Conservation (phyloP, 108 stramenopile species). For the Nitzschia putrida region DNA sequence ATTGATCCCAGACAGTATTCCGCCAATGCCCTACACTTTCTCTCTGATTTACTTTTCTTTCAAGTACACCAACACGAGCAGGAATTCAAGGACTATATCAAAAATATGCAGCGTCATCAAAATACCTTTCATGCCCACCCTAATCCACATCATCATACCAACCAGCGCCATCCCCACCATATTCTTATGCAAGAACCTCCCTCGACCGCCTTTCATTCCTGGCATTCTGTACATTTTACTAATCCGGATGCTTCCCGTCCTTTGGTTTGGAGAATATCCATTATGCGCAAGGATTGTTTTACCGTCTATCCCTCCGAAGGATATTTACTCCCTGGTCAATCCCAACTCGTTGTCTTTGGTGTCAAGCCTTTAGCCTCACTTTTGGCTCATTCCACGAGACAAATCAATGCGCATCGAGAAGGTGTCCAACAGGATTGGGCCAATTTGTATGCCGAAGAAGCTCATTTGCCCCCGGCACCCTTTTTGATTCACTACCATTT, state of each 20-base stretch:
- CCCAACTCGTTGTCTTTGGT: slow-evolving; percentile 51
- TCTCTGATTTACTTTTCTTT: slow-evolving; percentile 71
- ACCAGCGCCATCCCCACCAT: background rate
- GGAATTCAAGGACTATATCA: slow-evolving; percentile 22
- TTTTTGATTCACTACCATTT: slow-evolving; percentile 70
- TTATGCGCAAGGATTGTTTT: slow-evolving; percentile 68
- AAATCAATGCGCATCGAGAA: slow-evolving; percentile 59
- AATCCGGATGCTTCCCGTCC: slow-evolving; percentile 65
- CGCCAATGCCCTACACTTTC: slow-evolving; percentile 42
- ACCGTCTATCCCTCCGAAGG: slow-evolving; percentile 68
- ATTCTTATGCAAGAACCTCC: slow-evolving; percentile 14
- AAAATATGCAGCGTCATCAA: no score
- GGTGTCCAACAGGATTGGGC: slow-evolving; percentile 49
- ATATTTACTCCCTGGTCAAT: slow-evolving; percentile 62
- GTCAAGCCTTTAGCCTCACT: slow-evolving; percentile 49
- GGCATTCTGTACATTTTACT: slow-evolving; percentile 61
- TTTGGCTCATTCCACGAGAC: slow-evolving; percentile 50
- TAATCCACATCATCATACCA: slow-evolving; percentile 7
- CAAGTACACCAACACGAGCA: slow-evolving; percentile 43
- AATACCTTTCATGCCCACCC: slow-evolving; percentile 2
- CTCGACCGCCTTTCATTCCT: slow-evolving; percentile 59
- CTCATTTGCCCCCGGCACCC: slow-evolving; percentile 64
- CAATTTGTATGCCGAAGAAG: slow-evolving; percentile 45
- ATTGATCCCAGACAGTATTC: slow-evolving; percentile 51
- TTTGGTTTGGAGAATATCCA: slow-evolving; percentile 51